These are phyloP conservation scores for Coemansia sp. DNA, from an alignment of 192 early-diverging fungal species.

Conservation along the genomic window DNA sequence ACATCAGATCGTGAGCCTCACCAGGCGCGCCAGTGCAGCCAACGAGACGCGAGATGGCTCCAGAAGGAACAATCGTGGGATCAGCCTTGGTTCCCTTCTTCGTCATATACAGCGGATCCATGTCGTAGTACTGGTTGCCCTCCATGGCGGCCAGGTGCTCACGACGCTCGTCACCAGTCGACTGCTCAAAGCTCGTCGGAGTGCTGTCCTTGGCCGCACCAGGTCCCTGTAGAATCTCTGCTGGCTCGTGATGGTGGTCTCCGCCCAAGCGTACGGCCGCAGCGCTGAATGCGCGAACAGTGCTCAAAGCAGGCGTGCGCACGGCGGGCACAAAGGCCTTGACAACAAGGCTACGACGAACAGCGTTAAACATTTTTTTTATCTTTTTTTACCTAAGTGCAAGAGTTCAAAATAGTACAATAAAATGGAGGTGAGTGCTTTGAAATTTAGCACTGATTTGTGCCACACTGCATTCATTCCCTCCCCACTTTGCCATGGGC, in stretches of 20 bases:
- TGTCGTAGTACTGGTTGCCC: constrained; percentile 88
- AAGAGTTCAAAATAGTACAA: background rate
- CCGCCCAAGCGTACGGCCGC: constrained; percentile 31
- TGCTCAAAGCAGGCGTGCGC: constrained; percentile 2
- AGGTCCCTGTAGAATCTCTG: constrained; percentile 57
- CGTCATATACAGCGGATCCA: constrained; percentile 73
- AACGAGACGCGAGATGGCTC: constrained; percentile 79
- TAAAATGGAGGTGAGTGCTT: background rate
- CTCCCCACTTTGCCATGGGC: background rate
- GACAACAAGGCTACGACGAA: constrained; percentile 36
- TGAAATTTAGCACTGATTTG: background rate
- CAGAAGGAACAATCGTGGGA: constrained; percentile 84
- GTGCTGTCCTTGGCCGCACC: constrained; percentile 69
- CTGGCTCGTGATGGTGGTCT: constrained; percentile 25
- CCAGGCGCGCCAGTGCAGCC: constrained; percentile 94
- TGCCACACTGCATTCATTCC: background rate
- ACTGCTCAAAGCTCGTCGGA: constrained; percentile 83
- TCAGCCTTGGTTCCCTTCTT: constrained; percentile 77
- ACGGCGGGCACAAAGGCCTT: constrained; percentile 17
- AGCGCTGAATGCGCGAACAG: constrained; percentile 30
- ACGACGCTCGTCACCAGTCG: constrained; percentile 87
- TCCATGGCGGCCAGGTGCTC: constrained; percentile 83
- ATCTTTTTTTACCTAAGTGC: background rate
- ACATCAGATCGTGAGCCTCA: constrained; percentile 90
- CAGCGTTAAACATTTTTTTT: constrained; percentile 40